Evolutionary conservation across 164 flowering plant genomes (phyloP).

Genomic region (Dillenia turbinata): DNA sequence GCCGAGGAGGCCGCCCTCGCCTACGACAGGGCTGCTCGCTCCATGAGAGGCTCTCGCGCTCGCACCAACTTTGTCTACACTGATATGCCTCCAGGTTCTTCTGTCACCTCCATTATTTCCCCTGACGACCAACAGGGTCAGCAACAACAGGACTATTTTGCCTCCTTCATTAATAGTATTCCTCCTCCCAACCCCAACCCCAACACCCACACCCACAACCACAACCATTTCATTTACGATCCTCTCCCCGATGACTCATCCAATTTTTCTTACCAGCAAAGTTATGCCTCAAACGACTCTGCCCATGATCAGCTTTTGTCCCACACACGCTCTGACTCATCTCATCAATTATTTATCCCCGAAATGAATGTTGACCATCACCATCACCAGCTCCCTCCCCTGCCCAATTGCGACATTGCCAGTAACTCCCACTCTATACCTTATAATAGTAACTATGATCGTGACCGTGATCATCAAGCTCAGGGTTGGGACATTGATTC

Average conservation of each 20-base stretch:
- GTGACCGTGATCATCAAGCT: constrained; percentile 12
- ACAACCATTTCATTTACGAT: constrained; percentile 1
- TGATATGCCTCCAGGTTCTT: constrained; percentile 46
- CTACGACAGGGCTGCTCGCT: constrained; percentile 44
- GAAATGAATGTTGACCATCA: too few species aligned
- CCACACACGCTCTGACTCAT: too few species aligned
- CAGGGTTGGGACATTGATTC: constrained; percentile 8
- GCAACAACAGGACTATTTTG: constrained; percentile 3
- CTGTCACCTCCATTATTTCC: constrained; percentile 40
- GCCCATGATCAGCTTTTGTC: too few species aligned
- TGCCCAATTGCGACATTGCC: too few species aligned
- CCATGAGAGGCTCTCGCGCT: constrained; percentile 43
- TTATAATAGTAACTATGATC: neutral
- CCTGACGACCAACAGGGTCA: constrained; percentile 26
- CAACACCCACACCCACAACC: constrained; percentile 4
- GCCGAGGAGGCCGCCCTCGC: constrained; percentile 56
- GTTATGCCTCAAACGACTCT: too few species aligned
- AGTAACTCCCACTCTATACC: too few species aligned
- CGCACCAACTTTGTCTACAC: constrained; percentile 49
- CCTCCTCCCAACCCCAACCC: constrained; percentile 10
- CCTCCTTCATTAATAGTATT: constrained; percentile 10
- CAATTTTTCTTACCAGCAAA: neutral
- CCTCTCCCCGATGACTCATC: neutral
- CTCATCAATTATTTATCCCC: too few species aligned
- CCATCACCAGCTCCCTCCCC: too few species aligned